Conservation (phyloP, 1,139 yeast genomes). For the Ogataea hybrid region DNA sequence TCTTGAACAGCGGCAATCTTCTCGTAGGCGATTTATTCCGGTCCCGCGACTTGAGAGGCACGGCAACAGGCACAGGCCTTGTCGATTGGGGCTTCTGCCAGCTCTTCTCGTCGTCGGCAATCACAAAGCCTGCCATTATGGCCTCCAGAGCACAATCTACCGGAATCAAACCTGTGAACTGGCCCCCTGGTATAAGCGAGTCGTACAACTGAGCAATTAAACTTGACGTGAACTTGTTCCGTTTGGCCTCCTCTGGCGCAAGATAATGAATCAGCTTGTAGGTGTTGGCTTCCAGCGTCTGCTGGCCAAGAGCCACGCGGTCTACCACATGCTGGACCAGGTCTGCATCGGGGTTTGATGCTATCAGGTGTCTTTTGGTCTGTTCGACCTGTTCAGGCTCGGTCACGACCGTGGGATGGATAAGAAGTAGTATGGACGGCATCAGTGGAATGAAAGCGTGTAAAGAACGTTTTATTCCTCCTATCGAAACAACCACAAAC, state of each 20-base stretch:
- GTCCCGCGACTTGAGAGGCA: constrained; percentile 23
- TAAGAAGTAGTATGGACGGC: constrained; percentile 42
- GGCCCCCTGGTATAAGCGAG: constrained; percentile 47
- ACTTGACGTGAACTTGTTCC: constrained; percentile 42
- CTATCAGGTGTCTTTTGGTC: constrained; percentile 33
- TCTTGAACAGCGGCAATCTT: constrained; percentile 35
- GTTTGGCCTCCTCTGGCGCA: constrained; percentile 51
- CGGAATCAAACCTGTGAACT: constrained; percentile 52
- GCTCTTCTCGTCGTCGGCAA: constrained; percentile 35
- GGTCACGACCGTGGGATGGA: constrained; percentile 74
- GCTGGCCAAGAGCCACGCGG: constrained; percentile 58
- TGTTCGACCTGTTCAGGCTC: constrained; percentile 48
- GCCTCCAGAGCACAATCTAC: constrained; percentile 53
- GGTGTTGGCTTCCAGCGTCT: constrained; percentile 41
- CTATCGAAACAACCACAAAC: not conserved
- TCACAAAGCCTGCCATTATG: constrained; percentile 62
- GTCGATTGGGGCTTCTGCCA: constrained; percentile 45
- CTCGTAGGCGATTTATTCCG: constrained; percentile 21
- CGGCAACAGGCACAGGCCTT: constrained; percentile 10
- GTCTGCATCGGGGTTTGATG: constrained; percentile 27
- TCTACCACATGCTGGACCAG: constrained; percentile 67
- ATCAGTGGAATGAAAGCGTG: constrained; percentile 1
- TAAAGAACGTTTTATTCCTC: not conserved
- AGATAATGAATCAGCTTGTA: constrained; percentile 55
- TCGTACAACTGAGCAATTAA: constrained; percentile 43